A percentile compares a stretch with the other conserved stretches of the same genome.
Conservation (phyloP, 139 green algal species). For the Picochlorum sp. region DNA sequence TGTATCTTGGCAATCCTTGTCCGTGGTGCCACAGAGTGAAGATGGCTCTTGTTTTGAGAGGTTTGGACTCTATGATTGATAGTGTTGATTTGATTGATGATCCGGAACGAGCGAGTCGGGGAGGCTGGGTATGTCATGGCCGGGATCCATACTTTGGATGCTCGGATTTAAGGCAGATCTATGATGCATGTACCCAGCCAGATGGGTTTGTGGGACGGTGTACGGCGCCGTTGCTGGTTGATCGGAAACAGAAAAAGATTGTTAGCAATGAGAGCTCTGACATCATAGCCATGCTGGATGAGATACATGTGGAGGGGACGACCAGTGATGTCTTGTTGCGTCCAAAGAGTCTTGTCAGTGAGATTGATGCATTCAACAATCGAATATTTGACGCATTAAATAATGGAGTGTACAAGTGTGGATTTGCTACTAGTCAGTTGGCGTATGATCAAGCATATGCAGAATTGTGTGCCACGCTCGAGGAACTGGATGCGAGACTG, state of each 20-base stretch:
- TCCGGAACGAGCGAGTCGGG: conserved; percentile 56
- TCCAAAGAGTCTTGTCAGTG: conserved; percentile 33
- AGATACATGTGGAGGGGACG: conserved; percentile 36
- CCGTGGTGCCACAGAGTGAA: conserved; percentile 91
- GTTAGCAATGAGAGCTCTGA: conserved; percentile 72
- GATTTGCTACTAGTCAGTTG: conserved; percentile 71
- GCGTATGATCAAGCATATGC: conserved; percentile 48
- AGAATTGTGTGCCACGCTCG: conserved; percentile 46
- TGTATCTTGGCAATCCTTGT: conserved; percentile 92
- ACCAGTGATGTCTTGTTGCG: conserved; percentile 23
- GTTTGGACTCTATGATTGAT: conserved; percentile 28
- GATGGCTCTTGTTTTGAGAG: conserved; percentile 57
- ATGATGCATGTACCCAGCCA: conserved; percentile 49
- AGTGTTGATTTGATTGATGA: conserved; percentile 38
- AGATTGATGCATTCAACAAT: conserved; percentile 66
- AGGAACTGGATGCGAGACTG: conserved; percentile 53
- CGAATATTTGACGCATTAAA: conserved; percentile 59
- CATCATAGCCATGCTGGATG: conserved; percentile 62
- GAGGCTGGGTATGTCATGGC: conserved; percentile 64
- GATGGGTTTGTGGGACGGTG: conserved; percentile 71
- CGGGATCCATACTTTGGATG: conserved; percentile 42
- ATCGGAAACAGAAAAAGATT: conserved; percentile 33
- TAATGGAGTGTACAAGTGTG: conserved; percentile 73
- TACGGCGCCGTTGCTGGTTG: conserved; percentile 81
- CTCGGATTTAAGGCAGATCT: conserved; percentile 65